Conservation (phyloP, 2,329 filamentous ascomycete genomes). For the Aspergillus bombycis region DNA sequence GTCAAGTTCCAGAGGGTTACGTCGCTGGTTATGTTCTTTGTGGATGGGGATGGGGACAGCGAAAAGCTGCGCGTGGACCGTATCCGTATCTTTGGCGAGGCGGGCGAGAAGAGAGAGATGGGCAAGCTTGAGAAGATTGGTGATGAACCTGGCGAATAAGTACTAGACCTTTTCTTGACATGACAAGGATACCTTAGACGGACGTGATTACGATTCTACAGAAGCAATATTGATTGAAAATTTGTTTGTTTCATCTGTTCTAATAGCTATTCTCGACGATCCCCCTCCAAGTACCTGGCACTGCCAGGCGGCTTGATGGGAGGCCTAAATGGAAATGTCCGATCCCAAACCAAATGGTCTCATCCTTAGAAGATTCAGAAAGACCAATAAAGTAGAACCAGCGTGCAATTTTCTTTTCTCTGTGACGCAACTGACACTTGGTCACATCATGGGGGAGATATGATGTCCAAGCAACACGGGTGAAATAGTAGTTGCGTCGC, state of each 20-base stretch:
- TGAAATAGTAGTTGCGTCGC: slow-evolving; percentile 72
- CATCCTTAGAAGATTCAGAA: slow-evolving; percentile 45
- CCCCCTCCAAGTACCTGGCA: background rate
- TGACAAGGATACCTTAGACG: background rate
- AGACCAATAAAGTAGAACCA: slow-evolving; percentile 57
- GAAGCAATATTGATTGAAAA: background rate
- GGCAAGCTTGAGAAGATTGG: slow-evolving; percentile 95
- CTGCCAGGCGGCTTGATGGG: background rate
- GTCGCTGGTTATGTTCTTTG: slow-evolving; percentile 84
- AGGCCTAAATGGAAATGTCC: slow-evolving; percentile 50
- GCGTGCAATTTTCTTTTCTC: slow-evolving; percentile 77
- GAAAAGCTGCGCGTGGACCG: slow-evolving; percentile 78
- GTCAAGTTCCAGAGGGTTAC: slow-evolving; percentile 97
- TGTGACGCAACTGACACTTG: slow-evolving; percentile 82
- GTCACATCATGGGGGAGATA: slow-evolving; percentile 52
- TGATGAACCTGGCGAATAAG: slow-evolving; percentile 68
- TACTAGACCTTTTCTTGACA: background rate
- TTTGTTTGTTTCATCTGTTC: no score
- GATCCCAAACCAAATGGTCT: slow-evolving; percentile 56
- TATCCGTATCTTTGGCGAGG: slow-evolving; percentile 75
- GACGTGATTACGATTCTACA: slow-evolving; percentile 1
- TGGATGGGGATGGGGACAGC: slow-evolving; percentile 77
- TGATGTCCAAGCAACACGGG: slow-evolving; percentile 79
- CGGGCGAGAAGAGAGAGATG: slow-evolving; percentile 87
- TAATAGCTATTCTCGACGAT: no score